A percentile compares a stretch with the other conserved stretches of the same genome.
phyloP scores from a whole-genome alignment of 2,329 filamentous ascomycete species.

The Cladosporium phlei region DNA sequence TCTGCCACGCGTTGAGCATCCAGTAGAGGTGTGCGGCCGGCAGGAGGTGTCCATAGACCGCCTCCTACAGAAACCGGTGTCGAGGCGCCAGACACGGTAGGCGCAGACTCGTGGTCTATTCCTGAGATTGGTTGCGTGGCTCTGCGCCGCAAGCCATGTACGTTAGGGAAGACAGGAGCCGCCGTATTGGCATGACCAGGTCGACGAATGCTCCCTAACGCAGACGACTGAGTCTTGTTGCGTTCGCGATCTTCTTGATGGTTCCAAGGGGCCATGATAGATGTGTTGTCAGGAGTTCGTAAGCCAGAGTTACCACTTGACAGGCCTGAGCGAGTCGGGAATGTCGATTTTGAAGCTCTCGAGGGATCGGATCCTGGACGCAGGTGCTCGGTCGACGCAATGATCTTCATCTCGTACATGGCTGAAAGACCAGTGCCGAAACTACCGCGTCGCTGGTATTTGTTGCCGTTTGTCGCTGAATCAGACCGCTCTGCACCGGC shows the following conservation, averaged over 20 bases:
- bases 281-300: not conserved
- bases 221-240: constrained; percentile 14
- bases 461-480: too few relatives aligned
- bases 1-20: constrained; percentile 21
- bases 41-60: constrained; percentile 38
- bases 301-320: not conserved
- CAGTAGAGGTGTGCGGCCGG: constrained; percentile 7
- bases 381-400: constrained; percentile 72
- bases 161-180: constrained; percentile 15
- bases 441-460: constrained; percentile 35
- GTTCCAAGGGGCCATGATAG: constrained; percentile 5
- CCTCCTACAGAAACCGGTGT: constrained; percentile 20
- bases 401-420: constrained; percentile 67
- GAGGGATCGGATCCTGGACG: constrained; percentile 46
- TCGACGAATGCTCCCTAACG: constrained; percentile 38
- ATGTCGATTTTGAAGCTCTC: constrained; percentile 1
- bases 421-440: constrained; percentile 46
- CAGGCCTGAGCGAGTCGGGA: not conserved
- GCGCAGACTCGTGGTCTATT: not conserved
- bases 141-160: constrained; percentile 9
- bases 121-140: constrained; percentile 6
- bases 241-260: not conserved
- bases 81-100: constrained; percentile 17
- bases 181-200: constrained; percentile 27
- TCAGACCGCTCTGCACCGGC: too few relatives aligned